phyloP scores from a whole-genome alignment of 768 basidiomycete genomes.

The Arthromyces matolae region DNA sequence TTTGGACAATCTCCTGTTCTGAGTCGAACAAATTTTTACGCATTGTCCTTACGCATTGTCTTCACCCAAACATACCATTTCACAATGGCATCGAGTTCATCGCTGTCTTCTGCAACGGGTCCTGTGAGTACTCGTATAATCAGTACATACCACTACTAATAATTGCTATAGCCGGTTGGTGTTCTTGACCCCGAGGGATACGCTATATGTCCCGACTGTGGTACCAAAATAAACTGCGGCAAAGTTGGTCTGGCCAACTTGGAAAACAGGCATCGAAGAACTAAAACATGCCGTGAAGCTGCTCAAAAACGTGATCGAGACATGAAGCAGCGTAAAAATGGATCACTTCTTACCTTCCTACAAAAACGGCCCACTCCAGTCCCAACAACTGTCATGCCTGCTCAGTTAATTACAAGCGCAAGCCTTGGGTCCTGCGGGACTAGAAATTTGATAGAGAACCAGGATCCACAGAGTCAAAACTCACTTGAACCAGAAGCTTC shows the following conservation, averaged over 20 bases:
- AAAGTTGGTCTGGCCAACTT: conserved; percentile 17
- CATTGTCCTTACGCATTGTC: no score
- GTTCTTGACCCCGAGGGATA: conserved; percentile 13
- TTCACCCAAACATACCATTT: no score
- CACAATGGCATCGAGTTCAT: no score
- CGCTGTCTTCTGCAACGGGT: no score
- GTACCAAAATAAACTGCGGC: conserved; percentile 16
- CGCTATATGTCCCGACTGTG: conserved; percentile 20
- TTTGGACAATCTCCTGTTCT: no score
- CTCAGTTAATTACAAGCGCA: background rate
- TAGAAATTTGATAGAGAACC: background rate
- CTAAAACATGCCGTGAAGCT: conserved; percentile 8
- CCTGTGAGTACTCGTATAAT: no score
- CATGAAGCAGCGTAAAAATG: conserved; percentile 8
- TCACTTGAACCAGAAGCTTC: background rate
- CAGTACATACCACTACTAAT: no score
- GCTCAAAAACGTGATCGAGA: conserved; percentile 15
- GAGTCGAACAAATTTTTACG: no score
- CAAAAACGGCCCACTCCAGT: background rate
- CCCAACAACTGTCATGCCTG: no score
- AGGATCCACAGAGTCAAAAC: background rate
- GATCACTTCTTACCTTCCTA: conserved; percentile 11
- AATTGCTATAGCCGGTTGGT: background rate
- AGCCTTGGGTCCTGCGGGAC: background rate
- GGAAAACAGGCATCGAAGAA: conserved; percentile 14